Evolutionary conservation across 2,329 filamentous ascomycete species (phyloP), one percentile per base, ranked within the genome.

Genomic region (Aspergillus thermomutatus): DNA sequence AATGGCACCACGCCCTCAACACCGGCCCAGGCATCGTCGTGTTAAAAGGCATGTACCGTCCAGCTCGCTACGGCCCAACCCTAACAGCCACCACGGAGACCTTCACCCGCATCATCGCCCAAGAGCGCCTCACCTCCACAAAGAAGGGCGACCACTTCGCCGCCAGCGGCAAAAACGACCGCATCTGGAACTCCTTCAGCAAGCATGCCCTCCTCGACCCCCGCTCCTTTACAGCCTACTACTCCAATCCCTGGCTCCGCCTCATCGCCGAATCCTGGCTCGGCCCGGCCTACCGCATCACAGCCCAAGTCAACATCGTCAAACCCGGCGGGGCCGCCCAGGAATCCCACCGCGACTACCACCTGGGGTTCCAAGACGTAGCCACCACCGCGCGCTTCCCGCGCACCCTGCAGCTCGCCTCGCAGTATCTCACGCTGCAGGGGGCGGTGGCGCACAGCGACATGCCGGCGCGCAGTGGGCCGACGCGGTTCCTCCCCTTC

Each of bases 111-210:
- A 84, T 85, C 58, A 82, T 85, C 67, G 67, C 71, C 3, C 63
- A 66, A 9, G 80, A 85, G 68, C 67, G 65, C 27, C 61, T 65
- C 23, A 68, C 67, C 25, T 50, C 68, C 1, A 50, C 52, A 49
- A 79, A 37, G 14, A 37, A 80, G 52, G 85, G 85, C 23, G 85
- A 87, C 67, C 85, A 87, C 64, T 87, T 87, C 68, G 83, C 84
- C 1, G 70, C 77, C 4, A 75, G 76, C 2, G 80, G 81, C 23
- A 77, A 78, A 25, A 87, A 87, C 65, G 77, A 82, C 53, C 79
- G 85, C 9, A 86, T 87, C 72, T 88, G 84, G 84, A 87, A 87
- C 72, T 84, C 84, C 0, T 84, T 87, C 69, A 80, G 80, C 60
- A 88, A 87, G 65, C 85, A 87, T 64, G 81, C 78, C 21, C 67